Evolutionary conservation across 257 asterid species (phyloP).

Genomic region (Nicotiana attenuata): DNA sequence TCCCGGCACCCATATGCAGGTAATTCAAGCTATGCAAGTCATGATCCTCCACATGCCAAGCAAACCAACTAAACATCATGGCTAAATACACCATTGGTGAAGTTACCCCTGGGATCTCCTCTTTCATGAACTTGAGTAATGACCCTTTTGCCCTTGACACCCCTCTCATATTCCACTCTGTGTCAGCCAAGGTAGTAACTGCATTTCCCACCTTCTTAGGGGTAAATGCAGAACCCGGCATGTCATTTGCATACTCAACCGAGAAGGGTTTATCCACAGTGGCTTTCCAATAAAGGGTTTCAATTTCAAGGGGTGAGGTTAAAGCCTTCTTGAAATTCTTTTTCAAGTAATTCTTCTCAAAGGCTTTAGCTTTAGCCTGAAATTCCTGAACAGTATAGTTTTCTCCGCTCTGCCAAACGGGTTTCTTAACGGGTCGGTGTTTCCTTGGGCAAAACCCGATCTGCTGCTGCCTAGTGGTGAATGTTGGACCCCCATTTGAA

Average conservation of each 20-base stretch:
- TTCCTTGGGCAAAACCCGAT: constrained; percentile 94
- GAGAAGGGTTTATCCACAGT: constrained; percentile 86
- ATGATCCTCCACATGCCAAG: constrained; percentile 99
- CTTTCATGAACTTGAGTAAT: constrained; percentile 90
- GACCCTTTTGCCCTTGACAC: constrained; percentile 86
- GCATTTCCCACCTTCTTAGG: constrained; percentile 33
- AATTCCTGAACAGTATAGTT: constrained; percentile 61
- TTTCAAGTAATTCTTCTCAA: constrained; percentile 70
- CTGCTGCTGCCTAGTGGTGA: constrained; percentile 98
- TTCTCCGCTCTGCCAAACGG: constrained; percentile 99
- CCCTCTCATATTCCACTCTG: constrained; percentile 97
- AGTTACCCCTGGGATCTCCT: constrained; percentile 97
- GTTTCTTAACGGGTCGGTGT: constrained; percentile 88
- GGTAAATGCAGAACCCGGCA: constrained; percentile 98
- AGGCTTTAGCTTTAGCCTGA: constrained; percentile 72
- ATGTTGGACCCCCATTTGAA: constrained; percentile 50
- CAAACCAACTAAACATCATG: constrained; percentile 99
- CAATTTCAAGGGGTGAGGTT: constrained; percentile 52
- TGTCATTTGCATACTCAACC: constrained; percentile 96
- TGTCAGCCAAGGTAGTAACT: constrained; percentile 56
- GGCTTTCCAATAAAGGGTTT: constrained; percentile 92
- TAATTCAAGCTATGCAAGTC: constrained; percentile 98
- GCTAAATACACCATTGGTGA: constrained; percentile 99
- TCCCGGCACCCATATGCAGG: constrained; percentile 80
- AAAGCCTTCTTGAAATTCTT: constrained; percentile 47